Conservation (phyloP, 768 basidiomycete species). For the Termitomyces sp. region DNA sequence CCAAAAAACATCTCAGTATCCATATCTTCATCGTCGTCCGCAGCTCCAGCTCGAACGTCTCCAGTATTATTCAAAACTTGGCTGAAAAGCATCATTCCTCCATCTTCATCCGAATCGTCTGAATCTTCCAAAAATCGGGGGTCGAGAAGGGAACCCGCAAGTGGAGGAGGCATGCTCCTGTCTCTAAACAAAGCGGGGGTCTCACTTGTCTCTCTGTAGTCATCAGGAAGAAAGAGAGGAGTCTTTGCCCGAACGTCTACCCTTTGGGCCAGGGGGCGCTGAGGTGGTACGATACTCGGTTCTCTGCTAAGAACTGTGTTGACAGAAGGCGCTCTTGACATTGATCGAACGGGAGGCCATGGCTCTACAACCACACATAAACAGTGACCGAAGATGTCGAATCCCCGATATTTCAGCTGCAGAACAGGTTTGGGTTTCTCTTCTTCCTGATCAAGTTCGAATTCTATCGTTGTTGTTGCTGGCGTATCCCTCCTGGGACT, state of each 20-base stretch:
- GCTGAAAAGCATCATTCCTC: slow-evolving; percentile 72
- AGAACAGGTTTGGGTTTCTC: slow-evolving; percentile 74
- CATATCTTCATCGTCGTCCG: slow-evolving; percentile 73
- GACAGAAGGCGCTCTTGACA: slow-evolving; percentile 25
- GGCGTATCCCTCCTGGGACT: not conserved
- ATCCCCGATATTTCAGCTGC: slow-evolving; percentile 66
- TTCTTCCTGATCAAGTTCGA: slow-evolving; percentile 58
- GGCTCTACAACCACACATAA: slow-evolving; percentile 84
- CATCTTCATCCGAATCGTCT: slow-evolving; percentile 33
- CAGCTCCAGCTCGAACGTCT: slow-evolving; percentile 52
- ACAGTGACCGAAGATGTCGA: slow-evolving; percentile 67
- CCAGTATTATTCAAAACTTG: slow-evolving; percentile 62
- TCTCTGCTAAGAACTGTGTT: slow-evolving; percentile 20
- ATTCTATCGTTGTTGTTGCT: slow-evolving; percentile 29
- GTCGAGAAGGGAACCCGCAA: slow-evolving; percentile 23
- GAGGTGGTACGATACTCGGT: slow-evolving; percentile 30
- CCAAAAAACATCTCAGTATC: slow-evolving; percentile 74
- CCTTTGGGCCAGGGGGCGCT: slow-evolving; percentile 20
- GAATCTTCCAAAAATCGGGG: slow-evolving; percentile 27
- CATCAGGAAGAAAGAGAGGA: slow-evolving; percentile 75
- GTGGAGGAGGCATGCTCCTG: slow-evolving; percentile 5
- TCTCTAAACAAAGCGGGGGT: slow-evolving; percentile 32
- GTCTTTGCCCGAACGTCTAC: slow-evolving; percentile 38
- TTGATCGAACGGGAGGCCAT: slow-evolving; percentile 52
- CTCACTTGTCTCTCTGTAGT: slow-evolving; percentile 32